Evolutionary conservation across 1,284 basidiomycete genomes (phyloP), one percentile per base, ranked within the genome.

Genomic region (Termitomyces sp.): DNA sequence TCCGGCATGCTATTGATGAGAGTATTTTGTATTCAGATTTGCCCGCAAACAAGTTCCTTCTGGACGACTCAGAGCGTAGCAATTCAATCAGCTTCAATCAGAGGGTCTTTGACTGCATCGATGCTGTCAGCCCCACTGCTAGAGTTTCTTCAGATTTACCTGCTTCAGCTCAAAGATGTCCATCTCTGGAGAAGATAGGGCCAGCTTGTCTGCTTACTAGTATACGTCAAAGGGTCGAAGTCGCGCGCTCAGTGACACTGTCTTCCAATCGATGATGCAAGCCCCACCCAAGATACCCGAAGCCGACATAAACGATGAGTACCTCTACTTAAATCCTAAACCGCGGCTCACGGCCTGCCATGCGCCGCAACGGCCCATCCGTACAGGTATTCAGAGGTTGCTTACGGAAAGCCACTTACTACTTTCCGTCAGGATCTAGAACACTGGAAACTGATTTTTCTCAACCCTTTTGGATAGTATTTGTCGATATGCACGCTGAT

Each of bases 11-110:
- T 38, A 6, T 48, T 26, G 73, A 74, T 54, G 73, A 75, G 58
- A 63, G 68, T 13, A 67, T 74, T 13, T 74, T 74, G 58, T 72
- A 73, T 61, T 65, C 70, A 74, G 70, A 52, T 64, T 68, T 2
- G 65, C 71, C 6, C 54, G 66, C 28, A 58, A n/a, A n/a, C n/a
- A n/a, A n/a, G n/a, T 73, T 4, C 65, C 71, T 17, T 52, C 69
- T 5, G 62, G 67, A 0, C 63, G n/a, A n/a, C 73, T 9, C 76
- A 78, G 75, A 77, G 43, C 75, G 77, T 28, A 82, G 79, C 58
- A 76, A 82, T 15, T 84, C 83, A 0, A 84, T 84, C 66, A 83
- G 80, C 62, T 77, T 83, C 52, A 81, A 82, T 3, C 81, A 83
- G 63, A 79, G 80, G 0, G 70, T 81, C 3, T 85, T 84, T 66